Percentiles rank a stretch among this genome's conserved stretches.
These are phyloP conservation scores for Boechera retrofracta DNA, from an alignment of 345 rosid genomes.

Conservation along the genomic window DNA sequence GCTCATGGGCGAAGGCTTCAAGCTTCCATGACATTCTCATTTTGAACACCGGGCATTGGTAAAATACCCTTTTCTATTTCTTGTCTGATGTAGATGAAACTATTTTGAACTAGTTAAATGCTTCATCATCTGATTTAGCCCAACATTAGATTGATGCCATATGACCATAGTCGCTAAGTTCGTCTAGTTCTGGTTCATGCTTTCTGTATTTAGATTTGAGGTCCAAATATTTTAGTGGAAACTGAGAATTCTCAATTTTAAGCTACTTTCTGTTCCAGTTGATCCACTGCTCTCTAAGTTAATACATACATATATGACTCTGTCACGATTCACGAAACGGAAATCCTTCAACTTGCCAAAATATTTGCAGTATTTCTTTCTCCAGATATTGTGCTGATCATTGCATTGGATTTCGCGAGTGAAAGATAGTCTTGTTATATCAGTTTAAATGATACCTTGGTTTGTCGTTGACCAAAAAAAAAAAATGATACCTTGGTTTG, in stretches of 20 bases:
- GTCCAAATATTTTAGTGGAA: background rate
- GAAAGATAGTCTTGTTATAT: background rate
- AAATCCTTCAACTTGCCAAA: conserved; percentile 4
- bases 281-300: background rate
- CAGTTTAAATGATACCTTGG: conserved; percentile 8
- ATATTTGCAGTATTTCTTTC: background rate
- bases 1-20: conserved; percentile 82
- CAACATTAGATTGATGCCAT: background rate
- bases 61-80: conserved; percentile 21
- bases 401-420: background rate
- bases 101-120: background rate
- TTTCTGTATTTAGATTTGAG: background rate
- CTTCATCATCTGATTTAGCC: background rate
- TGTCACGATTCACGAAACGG: background rate
- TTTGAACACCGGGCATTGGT: conserved; percentile 96
- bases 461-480: background rate
- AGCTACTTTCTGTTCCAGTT: background rate
- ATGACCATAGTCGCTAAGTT: conserved; percentile 13
- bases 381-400: background rate
- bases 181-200: conserved; percentile 6
- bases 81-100: background rate
- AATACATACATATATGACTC: background rate
- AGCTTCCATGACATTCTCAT: conserved; percentile 77
- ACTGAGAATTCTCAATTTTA: background rate
- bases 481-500: background rate